These are phyloP conservation scores for Exophiala oligosperma DNA, from an alignment of 2,329 filamentous ascomycete genomes.

Conservation along the genomic window DNA sequence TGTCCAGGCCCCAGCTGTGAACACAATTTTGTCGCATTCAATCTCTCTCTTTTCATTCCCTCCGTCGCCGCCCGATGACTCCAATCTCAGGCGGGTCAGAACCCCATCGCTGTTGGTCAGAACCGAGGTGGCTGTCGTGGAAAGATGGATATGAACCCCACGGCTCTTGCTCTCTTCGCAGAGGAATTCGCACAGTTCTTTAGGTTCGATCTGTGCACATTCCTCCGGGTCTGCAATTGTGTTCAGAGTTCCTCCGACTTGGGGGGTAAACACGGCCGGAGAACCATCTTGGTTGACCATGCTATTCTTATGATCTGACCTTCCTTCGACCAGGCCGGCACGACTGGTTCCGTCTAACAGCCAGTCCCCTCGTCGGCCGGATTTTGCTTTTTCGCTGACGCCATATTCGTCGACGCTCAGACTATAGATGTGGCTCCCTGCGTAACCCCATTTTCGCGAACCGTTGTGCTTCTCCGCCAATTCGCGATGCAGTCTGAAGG, in stretches of 20 bases:
- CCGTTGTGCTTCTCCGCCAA: slow-evolving; percentile 64
- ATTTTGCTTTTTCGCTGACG: slow-evolving; percentile 39
- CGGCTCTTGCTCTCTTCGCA: slow-evolving; percentile 56
- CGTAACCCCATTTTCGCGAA: slow-evolving; percentile 59
- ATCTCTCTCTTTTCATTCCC: slow-evolving; percentile 48
- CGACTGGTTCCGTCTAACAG: slow-evolving; percentile 64
- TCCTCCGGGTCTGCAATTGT: slow-evolving; percentile 61
- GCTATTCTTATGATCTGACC: slow-evolving; percentile 27
- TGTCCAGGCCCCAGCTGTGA: slow-evolving; percentile 73
- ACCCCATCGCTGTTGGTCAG: slow-evolving; percentile 51
- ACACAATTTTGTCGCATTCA: slow-evolving; percentile 64
- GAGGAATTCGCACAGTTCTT: slow-evolving; percentile 65
- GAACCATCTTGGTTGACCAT: slow-evolving; percentile 37
- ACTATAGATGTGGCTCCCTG: slow-evolving; percentile 60
- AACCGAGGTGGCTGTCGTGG: slow-evolving; percentile 57
- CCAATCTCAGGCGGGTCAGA: slow-evolving; percentile 47
- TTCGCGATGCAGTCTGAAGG: slow-evolving; percentile 66
- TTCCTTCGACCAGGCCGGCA: slow-evolving; percentile 50
- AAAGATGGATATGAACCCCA: slow-evolving; percentile 67
- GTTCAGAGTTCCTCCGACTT: slow-evolving; percentile 58
- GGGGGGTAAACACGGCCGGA: slow-evolving; percentile 61
- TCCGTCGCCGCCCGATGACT: slow-evolving; percentile 35
- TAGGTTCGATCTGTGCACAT: slow-evolving; percentile 69
- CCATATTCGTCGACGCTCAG: slow-evolving; percentile 42
- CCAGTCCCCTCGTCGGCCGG: slow-evolving; percentile 61